Base-by-base conservation (phyloP, 2,329 filamentous ascomycete species). In the Cytospora piceicola region DNA sequence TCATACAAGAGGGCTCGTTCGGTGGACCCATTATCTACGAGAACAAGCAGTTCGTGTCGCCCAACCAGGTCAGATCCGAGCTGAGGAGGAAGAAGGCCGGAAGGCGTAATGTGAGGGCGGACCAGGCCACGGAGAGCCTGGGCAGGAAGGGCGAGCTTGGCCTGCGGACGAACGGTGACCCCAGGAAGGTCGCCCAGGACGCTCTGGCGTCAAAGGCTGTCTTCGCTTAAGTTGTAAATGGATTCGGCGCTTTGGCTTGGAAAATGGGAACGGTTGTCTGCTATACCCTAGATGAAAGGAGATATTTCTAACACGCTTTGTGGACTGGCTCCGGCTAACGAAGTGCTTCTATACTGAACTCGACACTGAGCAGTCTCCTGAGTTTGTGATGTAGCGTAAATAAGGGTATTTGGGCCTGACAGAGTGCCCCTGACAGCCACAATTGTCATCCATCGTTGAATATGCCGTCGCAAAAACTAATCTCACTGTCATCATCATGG, bases 11-110 rank as follows among this genome's bases (percentile, higher is more conserved):
- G 77, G 93, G 93, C 53, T 94, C 91, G 68, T 98, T 99, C 72
- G 94, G 94, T 62, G 95, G 95, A 0, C 94, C 95, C 3, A 93
- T 98, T 70, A 96, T 99, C 74, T 99, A 96, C 80, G 93, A 98
- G 83, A 98, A 98, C 82, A 95, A 93, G 83, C 90, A 97, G 77
- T 99, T 97, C 73, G 92, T 99, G 62, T 95, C 91, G 71, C 95
- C 95, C 12, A 99, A 99, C 85, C 92, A 97, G 79, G 88, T 98
- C 69, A 85, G 95, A 70, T 84, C 92, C 51, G 95, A 98, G 69
- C 78, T 96, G 71, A 84, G 92, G 71, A 82, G 87, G 78, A 83
- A 85, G 71, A 93, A 92, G 82, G 92, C 94, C 0, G 85, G 87
- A 58, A 88, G 88, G 71, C 94, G 96, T 80, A 91, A 92, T 71